Evolutionary conservation across 2,329 filamentous ascomycete genomes (phyloP).

Genomic region (Fusarium kyushuense): DNA sequence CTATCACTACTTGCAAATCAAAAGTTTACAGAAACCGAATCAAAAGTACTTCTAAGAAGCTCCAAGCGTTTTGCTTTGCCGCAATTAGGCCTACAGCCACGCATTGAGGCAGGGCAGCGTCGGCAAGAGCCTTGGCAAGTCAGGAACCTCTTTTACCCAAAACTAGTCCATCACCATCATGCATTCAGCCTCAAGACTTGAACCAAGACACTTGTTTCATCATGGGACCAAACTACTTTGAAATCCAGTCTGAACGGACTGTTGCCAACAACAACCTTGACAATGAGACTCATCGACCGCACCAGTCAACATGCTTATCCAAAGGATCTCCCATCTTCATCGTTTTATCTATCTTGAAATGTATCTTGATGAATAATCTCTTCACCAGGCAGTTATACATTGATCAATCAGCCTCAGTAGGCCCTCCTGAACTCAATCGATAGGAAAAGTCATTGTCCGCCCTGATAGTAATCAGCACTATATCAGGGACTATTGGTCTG

Average conservation of each 20-base stretch:
- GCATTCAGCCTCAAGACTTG: not conserved
- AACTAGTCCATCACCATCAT: not conserved
- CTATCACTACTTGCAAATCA: not conserved
- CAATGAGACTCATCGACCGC: not conserved
- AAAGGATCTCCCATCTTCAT: conserved; percentile 14
- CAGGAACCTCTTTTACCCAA: not conserved
- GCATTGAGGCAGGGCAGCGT: not conserved
- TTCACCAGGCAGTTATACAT: conserved; percentile 20
- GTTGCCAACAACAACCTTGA: conserved; percentile 1
- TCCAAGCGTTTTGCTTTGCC: not conserved
- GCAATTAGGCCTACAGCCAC: not conserved
- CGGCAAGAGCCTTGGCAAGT: not conserved
- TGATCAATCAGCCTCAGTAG: conserved; percentile 10
- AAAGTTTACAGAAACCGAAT: not conserved
- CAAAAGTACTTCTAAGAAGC: not conserved
- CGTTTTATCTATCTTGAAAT: conserved; percentile 20
- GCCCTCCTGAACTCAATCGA: not conserved
- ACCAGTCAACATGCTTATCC: not conserved
- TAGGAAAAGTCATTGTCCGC: not conserved
- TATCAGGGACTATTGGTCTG: conserved; percentile 12
- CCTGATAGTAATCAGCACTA: not conserved
- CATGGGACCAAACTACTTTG: conserved; percentile 1
- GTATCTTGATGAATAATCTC: conserved; percentile 29
- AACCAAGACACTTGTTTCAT: not conserved
- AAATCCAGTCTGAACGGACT: not conserved